Base-by-base conservation (phyloP, 805 yeast species). In the Candida ponderosae region DNA sequence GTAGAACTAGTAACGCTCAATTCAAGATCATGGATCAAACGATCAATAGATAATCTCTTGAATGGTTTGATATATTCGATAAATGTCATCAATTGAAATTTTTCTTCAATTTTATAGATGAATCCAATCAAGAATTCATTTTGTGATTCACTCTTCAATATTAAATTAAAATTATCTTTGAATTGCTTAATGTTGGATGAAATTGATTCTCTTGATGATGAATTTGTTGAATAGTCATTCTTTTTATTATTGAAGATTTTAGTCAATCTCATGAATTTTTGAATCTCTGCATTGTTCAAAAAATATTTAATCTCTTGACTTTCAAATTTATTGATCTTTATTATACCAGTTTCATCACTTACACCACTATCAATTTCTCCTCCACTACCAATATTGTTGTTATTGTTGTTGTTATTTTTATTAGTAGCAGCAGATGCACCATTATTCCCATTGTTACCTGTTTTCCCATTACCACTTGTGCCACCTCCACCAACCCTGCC, bases 1-100 rank as follows among this genome's bases (percentile, higher is more conserved):
- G n/a, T n/a, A n/a, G n/a, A n/a, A 8, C 40, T 35, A 29, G 43
- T 45, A 4, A 33, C 21, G 2, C 50, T 37, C 11, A 53, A 40
- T 27, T 42, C 37, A 16, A 53, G 29, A 16, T 42, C 42, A 2
- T 19, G 20, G 27, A 51, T 42, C 5, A 49, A 28, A 34, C 48
- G 51, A 2, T 24, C 18, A 9, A 54, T 18, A 4, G 52, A 45
- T 6, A 54, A 32, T 19, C 45, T 41, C 29, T 50, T 51, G 38
- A 51, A 54, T 14, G 58, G 58, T 34, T 48, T 49, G 27, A 54
- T 51, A 36, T 32, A 63, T 41, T 45, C 53, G 39, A 33, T 59
- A 33, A 54, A 24, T 10, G 50, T 36, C 24, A 45, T 41, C 10
- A 51, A 30, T 27, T 49, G 50, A 19, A 54, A 36, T 1, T 37